Evolutionary conservation across 805 yeast genomes (phyloP).

Genomic region (Metschnikowia baotianmanensis): DNA sequence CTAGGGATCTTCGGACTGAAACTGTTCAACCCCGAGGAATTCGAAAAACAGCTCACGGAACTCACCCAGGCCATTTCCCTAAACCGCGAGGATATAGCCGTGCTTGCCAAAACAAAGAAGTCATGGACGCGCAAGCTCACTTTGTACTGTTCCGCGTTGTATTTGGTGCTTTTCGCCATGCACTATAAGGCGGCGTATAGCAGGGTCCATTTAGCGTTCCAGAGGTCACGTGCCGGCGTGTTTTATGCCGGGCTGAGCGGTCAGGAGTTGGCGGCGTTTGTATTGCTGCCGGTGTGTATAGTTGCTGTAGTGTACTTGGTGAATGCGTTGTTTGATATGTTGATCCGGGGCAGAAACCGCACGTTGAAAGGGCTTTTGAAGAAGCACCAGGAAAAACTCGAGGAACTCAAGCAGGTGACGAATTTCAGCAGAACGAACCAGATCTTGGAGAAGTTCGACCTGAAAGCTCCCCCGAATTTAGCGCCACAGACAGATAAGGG

Average conservation of each 20-base stretch:
- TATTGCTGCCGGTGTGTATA: conserved; percentile 25
- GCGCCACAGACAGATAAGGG: neutral
- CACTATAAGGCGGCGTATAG: conserved; percentile 18
- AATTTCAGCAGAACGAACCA: conserved; percentile 74
- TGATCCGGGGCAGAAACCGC: conserved; percentile 24
- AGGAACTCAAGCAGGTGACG: conserved; percentile 67
- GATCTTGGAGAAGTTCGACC: conserved; percentile 57
- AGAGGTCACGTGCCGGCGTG: conserved; percentile 21
- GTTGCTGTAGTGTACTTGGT: conserved; percentile 20
- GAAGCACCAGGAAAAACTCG: conserved; percentile 54
- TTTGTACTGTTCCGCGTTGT: conserved; percentile 21
- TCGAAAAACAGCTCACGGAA: conserved; percentile 41
- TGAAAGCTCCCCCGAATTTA: neutral
- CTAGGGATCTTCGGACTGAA: conserved; percentile 19
- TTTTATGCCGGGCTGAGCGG: conserved; percentile 28
- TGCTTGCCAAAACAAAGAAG: conserved; percentile 16
- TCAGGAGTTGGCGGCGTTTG: conserved; percentile 18
- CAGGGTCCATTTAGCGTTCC: conserved; percentile 12
- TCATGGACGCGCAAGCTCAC: conserved; percentile 19
- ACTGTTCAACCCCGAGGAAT: conserved; percentile 40
- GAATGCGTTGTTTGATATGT: conserved; percentile 18
- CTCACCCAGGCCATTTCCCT: conserved; percentile 35
- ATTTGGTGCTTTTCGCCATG: conserved; percentile 24
- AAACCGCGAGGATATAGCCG: conserved; percentile 24
- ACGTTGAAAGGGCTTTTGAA: conserved; percentile 32